Percentiles rank a stretch among this genome's conserved stretches.
phyloP scores from a whole-genome alignment of 2,329 filamentous ascomycete species.

The Aspergillus viridinutans region DNA sequence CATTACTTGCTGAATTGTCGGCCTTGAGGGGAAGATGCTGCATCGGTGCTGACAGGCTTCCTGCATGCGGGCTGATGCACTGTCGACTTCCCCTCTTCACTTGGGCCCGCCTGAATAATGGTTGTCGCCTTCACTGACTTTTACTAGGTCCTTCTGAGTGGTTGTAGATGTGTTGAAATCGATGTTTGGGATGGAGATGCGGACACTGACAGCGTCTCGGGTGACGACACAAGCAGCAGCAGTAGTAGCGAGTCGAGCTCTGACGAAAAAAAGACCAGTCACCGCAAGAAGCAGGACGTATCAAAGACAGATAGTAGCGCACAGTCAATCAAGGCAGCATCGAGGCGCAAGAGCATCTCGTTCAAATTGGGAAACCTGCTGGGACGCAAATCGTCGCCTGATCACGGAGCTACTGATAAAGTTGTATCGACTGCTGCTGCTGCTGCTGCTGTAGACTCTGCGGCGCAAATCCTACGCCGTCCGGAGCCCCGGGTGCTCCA shows the following conservation, averaged over 20 bases:
- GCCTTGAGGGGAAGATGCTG: background rate
- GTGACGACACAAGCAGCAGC: constrained; percentile 32
- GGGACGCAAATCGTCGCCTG: constrained; percentile 14
- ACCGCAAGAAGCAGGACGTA: constrained; percentile 18
- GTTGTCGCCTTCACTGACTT: background rate
- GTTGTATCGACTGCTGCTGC: background rate
- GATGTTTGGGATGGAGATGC: constrained; percentile 83
- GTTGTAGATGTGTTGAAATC: constrained; percentile 88
- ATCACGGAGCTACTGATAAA: background rate
- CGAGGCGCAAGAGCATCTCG: constrained; percentile 15
- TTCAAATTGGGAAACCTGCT: constrained; percentile 21
- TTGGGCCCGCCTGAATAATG: background rate
- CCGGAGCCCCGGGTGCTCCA: constrained; percentile 78
- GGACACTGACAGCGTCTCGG: constrained; percentile 30
- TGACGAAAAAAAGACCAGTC: constrained; percentile 9
- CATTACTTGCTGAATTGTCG: background rate
- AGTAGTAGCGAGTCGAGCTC: constrained; percentile 26
- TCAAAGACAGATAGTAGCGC: constrained; percentile 9
- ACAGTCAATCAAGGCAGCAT: constrained; percentile 1
- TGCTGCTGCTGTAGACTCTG: constrained; percentile 1
- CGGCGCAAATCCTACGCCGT: constrained; percentile 21
- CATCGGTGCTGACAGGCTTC: background rate
- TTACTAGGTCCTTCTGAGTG: constrained; percentile 62
- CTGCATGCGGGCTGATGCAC: background rate
- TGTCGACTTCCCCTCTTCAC: constrained; percentile 1